These are phyloP conservation scores for Boechera stricta DNA, from an alignment of 345 rosid genomes.

Conservation along the genomic window DNA sequence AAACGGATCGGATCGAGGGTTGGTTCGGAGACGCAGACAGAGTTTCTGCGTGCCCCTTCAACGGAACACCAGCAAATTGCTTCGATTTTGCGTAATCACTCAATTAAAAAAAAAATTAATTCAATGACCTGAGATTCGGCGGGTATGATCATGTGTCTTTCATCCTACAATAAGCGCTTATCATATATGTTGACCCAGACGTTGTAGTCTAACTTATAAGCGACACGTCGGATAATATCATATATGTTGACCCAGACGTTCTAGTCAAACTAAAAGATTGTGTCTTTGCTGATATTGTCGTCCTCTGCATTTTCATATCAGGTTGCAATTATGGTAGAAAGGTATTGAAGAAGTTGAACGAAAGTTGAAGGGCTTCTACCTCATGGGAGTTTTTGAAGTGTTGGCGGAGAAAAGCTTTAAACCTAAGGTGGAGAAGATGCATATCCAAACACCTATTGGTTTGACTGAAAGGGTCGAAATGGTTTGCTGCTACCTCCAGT, in stretches of 20 bases:
- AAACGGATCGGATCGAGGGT: constrained; percentile 37
- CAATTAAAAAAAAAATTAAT: background rate
- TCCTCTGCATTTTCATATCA: background rate
- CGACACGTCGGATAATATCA: background rate
- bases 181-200: background rate
- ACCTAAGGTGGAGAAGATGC: constrained; percentile 1
- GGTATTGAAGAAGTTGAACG: background rate
- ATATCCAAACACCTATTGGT: constrained; percentile 5
- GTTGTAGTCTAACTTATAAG: background rate
- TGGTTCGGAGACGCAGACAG: constrained; percentile 57
- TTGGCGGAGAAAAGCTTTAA: background rate
- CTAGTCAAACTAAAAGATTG: background rate
- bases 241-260: no score
- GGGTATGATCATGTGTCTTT: constrained; percentile 5
- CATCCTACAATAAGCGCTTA: constrained; percentile 14
- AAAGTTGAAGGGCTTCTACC: background rate
- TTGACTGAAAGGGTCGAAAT: background rate
- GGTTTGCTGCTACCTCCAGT: background rate
- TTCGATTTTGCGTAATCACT: constrained; percentile 42
- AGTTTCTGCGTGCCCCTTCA: constrained; percentile 46
- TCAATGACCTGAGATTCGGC: background rate
- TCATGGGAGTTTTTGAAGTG: constrained; percentile 21
- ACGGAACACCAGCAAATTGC: constrained; percentile 21
- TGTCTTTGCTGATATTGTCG: background rate
- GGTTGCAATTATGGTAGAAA: constrained; percentile 5